Evolutionary conservation across 2,329 filamentous ascomycete species (phyloP), one percentile per base, ranked within the genome.

Genomic region (Penicillium sp.): DNA sequence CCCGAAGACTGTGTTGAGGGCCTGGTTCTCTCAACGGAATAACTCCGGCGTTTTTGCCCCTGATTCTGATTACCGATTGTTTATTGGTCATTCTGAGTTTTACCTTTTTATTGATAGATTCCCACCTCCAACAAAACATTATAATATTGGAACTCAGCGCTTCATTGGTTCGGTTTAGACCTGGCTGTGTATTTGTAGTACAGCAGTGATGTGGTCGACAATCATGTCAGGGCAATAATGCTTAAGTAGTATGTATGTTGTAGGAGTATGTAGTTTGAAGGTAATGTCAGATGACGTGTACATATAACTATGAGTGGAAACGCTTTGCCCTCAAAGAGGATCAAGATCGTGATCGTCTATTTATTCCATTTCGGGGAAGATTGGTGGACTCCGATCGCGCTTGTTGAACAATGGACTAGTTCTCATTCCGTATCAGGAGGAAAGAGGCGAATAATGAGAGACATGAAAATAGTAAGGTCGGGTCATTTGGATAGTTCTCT

Each of bases 321-420:
- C 25, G 36, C 1, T 47, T 19, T 19, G 25, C 51, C 38, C 45
- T 37, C 40, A 46, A 33, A 31, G 48, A 41, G 30, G 44, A 54
- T 54, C 59, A 57, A 42, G 28, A 59, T 51, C 53, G 19, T 41
- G 57, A 63, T 63, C 62, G 62, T 65, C 57, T 65, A 64, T 50
- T 65, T 57, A 43, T 62, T 53, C 61, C 62, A 11, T 57, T 61
- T 53, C 54, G 10, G 53, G 51, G 11, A 12, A 31, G 12, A 4
- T 43, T 48, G 35, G 55, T 37, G 38, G 40, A 12, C 19, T 47
- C n/a, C 41, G 53, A 55, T 51, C 53, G 33, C 45, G 45, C 31
- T 54, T 44, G 52, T 40, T 4, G 28, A 50, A 44, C 48, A 44
- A 50, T 44, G 30, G 38, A 3, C 48, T 36, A 44, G 48, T 44